Conservation (phyloP, 148 eudicot species). For the Polygonum maritimum region DNA sequence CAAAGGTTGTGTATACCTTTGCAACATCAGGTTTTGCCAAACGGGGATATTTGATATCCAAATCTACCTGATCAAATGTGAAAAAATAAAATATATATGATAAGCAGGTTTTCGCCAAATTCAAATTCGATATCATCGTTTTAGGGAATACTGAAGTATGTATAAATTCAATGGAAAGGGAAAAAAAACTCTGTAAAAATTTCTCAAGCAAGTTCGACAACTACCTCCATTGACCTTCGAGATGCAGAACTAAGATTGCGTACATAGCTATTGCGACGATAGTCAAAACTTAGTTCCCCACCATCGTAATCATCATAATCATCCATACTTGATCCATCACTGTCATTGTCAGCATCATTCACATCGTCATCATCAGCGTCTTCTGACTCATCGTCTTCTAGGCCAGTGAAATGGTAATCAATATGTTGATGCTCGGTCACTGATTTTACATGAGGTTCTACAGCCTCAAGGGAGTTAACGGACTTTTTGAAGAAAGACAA, state of each 20-base stretch:
- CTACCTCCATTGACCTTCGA: conserved; percentile 59
- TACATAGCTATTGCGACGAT: conserved; percentile 23
- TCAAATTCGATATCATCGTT: neutral
- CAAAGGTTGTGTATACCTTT: conserved; percentile 28
- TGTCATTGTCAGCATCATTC: conserved; percentile 22
- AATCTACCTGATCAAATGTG: conserved; percentile 40
- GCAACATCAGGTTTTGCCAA: conserved; percentile 22
- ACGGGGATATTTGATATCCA: conserved; percentile 27
- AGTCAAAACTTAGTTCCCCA: conserved; percentile 55
- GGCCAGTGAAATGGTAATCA: conserved; percentile 74
- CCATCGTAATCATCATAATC: conserved; percentile 17
- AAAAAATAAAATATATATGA: neutral
- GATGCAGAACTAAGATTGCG: conserved; percentile 28
- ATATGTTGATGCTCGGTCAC: conserved; percentile 77
- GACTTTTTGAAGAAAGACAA: conserved; percentile 70
- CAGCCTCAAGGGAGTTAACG: conserved; percentile 62
- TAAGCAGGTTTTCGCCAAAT: neutral
- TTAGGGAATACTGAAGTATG: neutral
- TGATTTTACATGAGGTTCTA: conserved; percentile 75
- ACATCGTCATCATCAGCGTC: conserved; percentile 31
- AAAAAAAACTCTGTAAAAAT: neutral
- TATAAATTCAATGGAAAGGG: neutral
- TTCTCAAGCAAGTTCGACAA: neutral
- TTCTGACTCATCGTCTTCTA: conserved; percentile 50
- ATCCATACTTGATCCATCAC: conserved; percentile 24